These are phyloP conservation scores for Candida neerlandica DNA, from an alignment of 1,139 yeast genomes.

Conservation along the genomic window DNA sequence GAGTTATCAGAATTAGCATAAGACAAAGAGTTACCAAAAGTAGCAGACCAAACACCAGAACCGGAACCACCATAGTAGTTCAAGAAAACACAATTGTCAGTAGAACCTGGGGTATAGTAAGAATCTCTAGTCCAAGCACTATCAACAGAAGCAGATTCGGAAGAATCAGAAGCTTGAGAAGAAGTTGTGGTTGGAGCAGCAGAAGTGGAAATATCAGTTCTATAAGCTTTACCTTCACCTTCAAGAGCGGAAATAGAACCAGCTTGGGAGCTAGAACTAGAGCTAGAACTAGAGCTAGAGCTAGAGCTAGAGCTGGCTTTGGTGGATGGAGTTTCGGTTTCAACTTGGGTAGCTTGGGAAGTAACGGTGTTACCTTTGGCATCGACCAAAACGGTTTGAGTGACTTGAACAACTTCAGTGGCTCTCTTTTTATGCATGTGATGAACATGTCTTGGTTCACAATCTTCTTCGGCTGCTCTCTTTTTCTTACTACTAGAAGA, in stretches of 20 bases:
- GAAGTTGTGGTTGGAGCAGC: slow-evolving; percentile 30
- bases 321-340: slow-evolving; percentile 30
- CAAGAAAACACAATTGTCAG: slow-evolving; percentile 77
- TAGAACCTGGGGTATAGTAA: slow-evolving; percentile 61
- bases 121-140: slow-evolving; percentile 77
- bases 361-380: slow-evolving; percentile 55
- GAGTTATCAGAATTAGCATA: slow-evolving; percentile 77
- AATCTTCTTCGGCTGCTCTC: slow-evolving; percentile 34
- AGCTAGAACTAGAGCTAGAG: slow-evolving; percentile 24
- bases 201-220: slow-evolving; percentile 24
- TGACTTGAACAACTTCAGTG: slow-evolving; percentile 66
- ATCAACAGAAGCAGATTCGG: slow-evolving; percentile 33
- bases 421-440: slow-evolving; percentile 67
- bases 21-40: slow-evolving; percentile 91
- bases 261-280: slow-evolving; percentile 25
- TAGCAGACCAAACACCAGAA: slow-evolving; percentile 80
- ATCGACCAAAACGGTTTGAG: slow-evolving; percentile 72
- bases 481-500: slow-evolving; percentile 35
- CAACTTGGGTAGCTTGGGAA: slow-evolving; percentile 23
- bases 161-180: slow-evolving; percentile 27
- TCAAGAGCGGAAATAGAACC: slow-evolving; percentile 4
- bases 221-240: slow-evolving; percentile 15
- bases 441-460: slow-evolving; percentile 49
- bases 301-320: slow-evolving; percentile 1
- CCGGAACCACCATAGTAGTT: slow-evolving; percentile 84